Conservation (phyloP, 441 rosid species). For the Flueggea neowawraea region DNA sequence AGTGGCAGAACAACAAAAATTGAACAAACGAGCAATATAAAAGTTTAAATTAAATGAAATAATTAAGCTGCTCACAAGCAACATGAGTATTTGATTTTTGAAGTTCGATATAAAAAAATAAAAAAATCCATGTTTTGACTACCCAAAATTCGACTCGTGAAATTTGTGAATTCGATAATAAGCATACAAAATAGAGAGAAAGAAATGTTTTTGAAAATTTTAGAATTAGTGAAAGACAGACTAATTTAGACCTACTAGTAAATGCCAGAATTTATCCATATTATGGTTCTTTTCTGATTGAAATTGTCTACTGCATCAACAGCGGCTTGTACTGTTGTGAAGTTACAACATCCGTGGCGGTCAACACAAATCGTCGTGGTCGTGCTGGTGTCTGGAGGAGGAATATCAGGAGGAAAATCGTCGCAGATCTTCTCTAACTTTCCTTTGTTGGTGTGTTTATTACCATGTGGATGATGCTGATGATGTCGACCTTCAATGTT, state of each 20-base stretch:
- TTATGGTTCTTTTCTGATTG: conserved; percentile 54
- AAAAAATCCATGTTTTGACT: no score
- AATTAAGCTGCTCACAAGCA: no score
- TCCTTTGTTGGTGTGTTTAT: conserved; percentile 15
- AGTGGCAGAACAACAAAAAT: no score
- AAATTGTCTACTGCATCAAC: conserved; percentile 53
- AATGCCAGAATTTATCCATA: conserved; percentile 84
- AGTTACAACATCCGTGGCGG: conserved; percentile 76
- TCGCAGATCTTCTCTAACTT: conserved; percentile 49
- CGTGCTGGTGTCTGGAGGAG: conserved; percentile 70
- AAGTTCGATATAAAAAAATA: no score
- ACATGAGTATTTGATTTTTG: no score
- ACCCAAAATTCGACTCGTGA: no score
- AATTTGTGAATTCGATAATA: no score
- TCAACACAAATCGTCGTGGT: conserved; percentile 68
- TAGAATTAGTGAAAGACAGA: no score
- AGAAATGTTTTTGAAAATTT: no score
- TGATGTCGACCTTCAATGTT: neutral
- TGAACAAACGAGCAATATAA: no score
- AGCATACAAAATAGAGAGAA: no score
- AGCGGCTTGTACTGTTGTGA: conserved; percentile 81
- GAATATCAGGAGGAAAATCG: conserved; percentile 57
- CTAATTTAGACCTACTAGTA: conserved; percentile 51
- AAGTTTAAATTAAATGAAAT: no score
- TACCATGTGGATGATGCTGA: conserved; percentile 20